These are phyloP conservation scores for Hypseocharis bilobata DNA, from an alignment of 441 rosid genomes.

Conservation along the genomic window DNA sequence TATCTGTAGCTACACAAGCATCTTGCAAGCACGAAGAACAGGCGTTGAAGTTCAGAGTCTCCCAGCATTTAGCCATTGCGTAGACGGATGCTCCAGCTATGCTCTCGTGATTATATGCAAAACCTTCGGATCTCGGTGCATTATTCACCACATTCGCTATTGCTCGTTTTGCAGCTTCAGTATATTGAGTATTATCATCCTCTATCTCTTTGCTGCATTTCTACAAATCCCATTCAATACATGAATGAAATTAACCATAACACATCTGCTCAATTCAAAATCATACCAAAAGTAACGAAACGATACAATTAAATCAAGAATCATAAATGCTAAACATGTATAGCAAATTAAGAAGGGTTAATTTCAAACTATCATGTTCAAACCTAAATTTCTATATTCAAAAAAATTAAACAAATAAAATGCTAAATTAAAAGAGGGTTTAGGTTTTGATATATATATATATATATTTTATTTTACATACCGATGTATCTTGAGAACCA, in stretches of 20 bases:
- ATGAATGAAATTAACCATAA: no score
- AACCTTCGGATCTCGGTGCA: conserved; percentile 35
- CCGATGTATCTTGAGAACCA: conserved; percentile 28
- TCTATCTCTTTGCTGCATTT: conserved; percentile 28
- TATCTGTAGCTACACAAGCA: conserved; percentile 24
- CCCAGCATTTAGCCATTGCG: conserved; percentile 42
- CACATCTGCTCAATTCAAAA: no score
- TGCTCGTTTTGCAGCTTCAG: conserved; percentile 26
- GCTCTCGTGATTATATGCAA: conserved; percentile 14
- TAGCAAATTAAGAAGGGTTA: no score
- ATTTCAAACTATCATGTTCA: no score
- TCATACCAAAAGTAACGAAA: no score
- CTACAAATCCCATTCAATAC: conserved; percentile 26
- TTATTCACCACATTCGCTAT: conserved; percentile 13
- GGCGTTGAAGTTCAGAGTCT: conserved; percentile 27
- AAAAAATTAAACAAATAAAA: no score
- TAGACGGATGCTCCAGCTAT: conserved; percentile 20
- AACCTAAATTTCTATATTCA: no score
- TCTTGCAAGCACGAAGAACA: conserved; percentile 34
- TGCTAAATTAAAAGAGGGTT: no score
- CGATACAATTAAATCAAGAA: no score
- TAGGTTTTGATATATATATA: no score
- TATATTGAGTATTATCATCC: conserved; percentile 8
- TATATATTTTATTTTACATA: no score
- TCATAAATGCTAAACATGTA: no score